Conservation (phyloP, 2,329 filamentous ascomycete genomes). For the Stachybotrys elegans region DNA sequence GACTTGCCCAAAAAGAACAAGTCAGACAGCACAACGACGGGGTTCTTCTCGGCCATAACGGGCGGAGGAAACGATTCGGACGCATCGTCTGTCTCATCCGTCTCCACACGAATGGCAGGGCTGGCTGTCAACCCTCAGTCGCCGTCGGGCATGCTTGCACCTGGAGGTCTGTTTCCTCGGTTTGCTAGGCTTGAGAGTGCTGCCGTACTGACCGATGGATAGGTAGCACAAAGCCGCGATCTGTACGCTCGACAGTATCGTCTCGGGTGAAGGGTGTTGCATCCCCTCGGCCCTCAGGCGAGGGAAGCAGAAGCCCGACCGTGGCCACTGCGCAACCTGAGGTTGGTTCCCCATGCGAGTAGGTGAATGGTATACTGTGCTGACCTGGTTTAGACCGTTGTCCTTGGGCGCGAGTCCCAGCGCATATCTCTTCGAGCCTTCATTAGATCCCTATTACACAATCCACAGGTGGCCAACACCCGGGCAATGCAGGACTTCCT, state of each 20-base stretch:
- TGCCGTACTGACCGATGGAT: neutral
- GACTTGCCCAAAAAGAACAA: constrained; percentile 91
- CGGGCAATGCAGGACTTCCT: constrained; percentile 83
- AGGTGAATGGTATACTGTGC: constrained; percentile 23
- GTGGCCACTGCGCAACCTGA: neutral
- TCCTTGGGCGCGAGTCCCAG: constrained; percentile 81
- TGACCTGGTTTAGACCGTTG: constrained; percentile 37
- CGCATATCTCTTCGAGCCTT: constrained; percentile 88
- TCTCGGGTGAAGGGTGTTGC: constrained; percentile 18
- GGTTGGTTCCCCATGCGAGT: neutral
- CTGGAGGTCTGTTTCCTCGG: too few relatives aligned
- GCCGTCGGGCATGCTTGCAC: constrained; percentile 21
- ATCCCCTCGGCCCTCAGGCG: constrained; percentile 26
- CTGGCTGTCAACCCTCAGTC: constrained; percentile 16
- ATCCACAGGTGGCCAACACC: constrained; percentile 76
- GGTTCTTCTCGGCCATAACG: constrained; percentile 45
- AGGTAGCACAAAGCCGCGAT: constrained; percentile 14
- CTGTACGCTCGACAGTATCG: constrained; percentile 25
- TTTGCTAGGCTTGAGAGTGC: too few relatives aligned
- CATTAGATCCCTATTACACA: constrained; percentile 78
- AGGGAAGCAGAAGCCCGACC: constrained; percentile 22
- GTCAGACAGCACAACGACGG: constrained; percentile 61
- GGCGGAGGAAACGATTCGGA: constrained; percentile 65
- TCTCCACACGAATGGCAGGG: constrained; percentile 61
- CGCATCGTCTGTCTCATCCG: constrained; percentile 73